Conservation (phyloP, 2,329 filamentous ascomycete species). For the Cordyceps fumosorosea region DNA sequence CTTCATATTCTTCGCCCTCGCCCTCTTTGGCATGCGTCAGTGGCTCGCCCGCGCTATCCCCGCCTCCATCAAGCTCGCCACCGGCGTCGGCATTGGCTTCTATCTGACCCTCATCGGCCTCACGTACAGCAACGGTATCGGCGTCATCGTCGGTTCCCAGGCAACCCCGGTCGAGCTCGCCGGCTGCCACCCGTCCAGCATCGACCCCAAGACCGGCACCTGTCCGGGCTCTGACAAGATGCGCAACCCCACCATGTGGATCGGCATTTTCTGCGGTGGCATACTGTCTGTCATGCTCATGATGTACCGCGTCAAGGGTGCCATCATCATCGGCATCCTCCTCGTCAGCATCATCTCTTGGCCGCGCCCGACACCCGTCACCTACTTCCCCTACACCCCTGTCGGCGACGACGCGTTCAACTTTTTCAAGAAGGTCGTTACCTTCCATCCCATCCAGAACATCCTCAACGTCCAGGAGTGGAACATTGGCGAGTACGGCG, state of each 20-base stretch:
- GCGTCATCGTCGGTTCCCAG: conserved; percentile 62
- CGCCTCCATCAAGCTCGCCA: conserved; percentile 78
- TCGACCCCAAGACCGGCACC: conserved; percentile 38
- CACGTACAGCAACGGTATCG: conserved; percentile 78
- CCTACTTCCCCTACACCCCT: conserved; percentile 70
- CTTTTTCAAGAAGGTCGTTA: conserved; percentile 84
- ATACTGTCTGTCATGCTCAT: conserved; percentile 73
- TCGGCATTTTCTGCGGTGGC: conserved; percentile 81
- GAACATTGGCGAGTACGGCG: conserved; percentile 60
- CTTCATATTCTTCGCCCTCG: conserved; percentile 75
- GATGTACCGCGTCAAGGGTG: conserved; percentile 82
- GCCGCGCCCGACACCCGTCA: conserved; percentile 69
- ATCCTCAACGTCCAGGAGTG: conserved; percentile 68
- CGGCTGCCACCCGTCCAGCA: conserved; percentile 51
- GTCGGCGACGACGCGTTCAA: conserved; percentile 66
- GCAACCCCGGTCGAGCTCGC: conserved; percentile 68
- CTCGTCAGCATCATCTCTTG: conserved; percentile 85
- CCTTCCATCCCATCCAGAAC: conserved; percentile 69
- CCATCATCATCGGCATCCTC: conserved; percentile 75
- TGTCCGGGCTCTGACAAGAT: conserved; percentile 65
- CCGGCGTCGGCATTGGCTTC: conserved; percentile 77
- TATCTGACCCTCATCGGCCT: conserved; percentile 72
- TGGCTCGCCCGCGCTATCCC: conserved; percentile 83
- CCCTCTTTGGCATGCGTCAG: conserved; percentile 74
- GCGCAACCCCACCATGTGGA: conserved; percentile 78